Evolutionary conservation across 768 basidiomycete species (phyloP).

Genomic region (Bullera alba): DNA sequence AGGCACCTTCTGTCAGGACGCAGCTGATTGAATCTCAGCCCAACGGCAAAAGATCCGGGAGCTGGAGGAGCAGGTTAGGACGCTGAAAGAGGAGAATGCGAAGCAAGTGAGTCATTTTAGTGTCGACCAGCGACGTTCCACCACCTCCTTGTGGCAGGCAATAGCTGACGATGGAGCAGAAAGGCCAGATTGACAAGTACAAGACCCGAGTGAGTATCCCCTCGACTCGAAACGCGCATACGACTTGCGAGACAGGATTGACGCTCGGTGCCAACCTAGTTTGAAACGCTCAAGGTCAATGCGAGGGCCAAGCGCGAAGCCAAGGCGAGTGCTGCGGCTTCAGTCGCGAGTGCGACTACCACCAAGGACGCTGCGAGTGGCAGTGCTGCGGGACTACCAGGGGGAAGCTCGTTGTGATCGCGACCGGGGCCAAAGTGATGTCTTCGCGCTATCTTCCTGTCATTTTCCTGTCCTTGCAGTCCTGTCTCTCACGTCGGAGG

Average conservation of each 20-base stretch:
- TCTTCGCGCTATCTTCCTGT: too few relatives aligned
- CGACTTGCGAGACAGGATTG: not conserved
- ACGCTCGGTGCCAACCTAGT: conserved; percentile 4
- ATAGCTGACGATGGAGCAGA: conserved; percentile 4
- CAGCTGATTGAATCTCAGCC: not conserved
- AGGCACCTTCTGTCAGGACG: too few relatives aligned
- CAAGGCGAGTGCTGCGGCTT: too few relatives aligned
- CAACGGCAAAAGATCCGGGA: conserved; percentile 20
- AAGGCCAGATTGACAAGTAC: conserved; percentile 29
- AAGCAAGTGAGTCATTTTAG: conserved; percentile 14
- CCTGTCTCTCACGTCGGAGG: too few relatives aligned
- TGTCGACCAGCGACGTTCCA: not conserved
- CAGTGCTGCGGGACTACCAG: too few relatives aligned
- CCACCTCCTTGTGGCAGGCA: not conserved
- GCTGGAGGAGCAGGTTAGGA: conserved; percentile 33
- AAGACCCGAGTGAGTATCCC: conserved; percentile 29
- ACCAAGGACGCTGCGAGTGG: too few relatives aligned
- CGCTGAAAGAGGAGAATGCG: conserved; percentile 35
- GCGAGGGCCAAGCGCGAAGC: conserved; percentile 36
- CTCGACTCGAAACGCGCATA: not conserved
- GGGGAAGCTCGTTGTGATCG: too few relatives aligned
- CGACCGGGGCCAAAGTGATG: too few relatives aligned
- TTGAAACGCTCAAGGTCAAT: conserved; percentile 32
- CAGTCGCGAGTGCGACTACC: too few relatives aligned
- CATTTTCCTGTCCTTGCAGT: too few relatives aligned